Evolutionary conservation across 2,329 filamentous ascomycete genomes (phyloP).

Genomic region (Fusarium continuum): DNA sequence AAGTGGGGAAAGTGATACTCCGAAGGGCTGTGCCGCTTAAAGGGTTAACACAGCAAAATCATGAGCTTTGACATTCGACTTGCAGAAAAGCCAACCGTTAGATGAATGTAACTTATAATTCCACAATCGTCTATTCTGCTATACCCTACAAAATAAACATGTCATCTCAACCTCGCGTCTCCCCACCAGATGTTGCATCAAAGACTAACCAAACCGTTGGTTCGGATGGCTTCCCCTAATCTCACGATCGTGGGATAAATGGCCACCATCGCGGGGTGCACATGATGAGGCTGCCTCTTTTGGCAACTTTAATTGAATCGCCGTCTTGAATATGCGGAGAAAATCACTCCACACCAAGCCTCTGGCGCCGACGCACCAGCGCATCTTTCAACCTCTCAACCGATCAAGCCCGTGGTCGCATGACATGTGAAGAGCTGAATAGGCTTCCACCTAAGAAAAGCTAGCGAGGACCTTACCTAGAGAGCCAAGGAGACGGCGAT

Average conservation of each 20-base stretch:
- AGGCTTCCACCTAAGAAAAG: too few species aligned
- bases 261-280: conserved; percentile 1
- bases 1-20: too few species aligned
- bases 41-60: conserved; percentile 7
- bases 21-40: too few species aligned
- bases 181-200: conserved; percentile 10
- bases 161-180: conserved; percentile 20
- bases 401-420: conserved; percentile 3
- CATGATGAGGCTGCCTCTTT: conserved; percentile 6
- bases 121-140: not conserved
- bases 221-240: conserved; percentile 1
- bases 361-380: conserved; percentile 14
- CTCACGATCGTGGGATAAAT: conserved; percentile 6
- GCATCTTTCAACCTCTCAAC: conserved; percentile 11
- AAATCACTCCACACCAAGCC: conserved; percentile 18
- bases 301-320: conserved; percentile 21
- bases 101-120: not conserved
- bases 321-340: conserved; percentile 15
- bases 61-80: conserved; percentile 10
- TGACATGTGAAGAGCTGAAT: conserved; percentile 20
- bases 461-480: too few species aligned
- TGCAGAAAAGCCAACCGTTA: not conserved
- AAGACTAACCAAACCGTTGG: conserved; percentile 8
- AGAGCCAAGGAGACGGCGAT: not conserved
- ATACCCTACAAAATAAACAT: conserved; percentile 23